Conservation (phyloP, 1,284 basidiomycete species). For the Sanghuangporus baumii region DNA sequence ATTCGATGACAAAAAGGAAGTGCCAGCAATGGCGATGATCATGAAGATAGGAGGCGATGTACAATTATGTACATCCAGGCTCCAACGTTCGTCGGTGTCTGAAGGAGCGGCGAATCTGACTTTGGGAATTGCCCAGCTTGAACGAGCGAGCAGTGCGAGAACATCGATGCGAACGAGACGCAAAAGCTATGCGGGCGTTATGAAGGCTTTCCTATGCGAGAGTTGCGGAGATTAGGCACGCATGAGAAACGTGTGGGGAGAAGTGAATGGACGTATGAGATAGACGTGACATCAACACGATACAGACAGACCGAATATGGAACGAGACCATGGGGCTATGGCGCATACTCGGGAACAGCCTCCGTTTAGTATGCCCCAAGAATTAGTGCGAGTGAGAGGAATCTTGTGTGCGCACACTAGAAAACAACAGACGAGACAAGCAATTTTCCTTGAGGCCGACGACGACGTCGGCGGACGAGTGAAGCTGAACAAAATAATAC, state of each 20-base stretch:
- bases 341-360: no score
- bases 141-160: neutral
- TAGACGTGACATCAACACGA: neutral
- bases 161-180: neutral
- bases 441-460: neutral
- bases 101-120: neutral
- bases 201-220: neutral
- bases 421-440: no score
- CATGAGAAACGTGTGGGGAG: neutral
- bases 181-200: neutral
- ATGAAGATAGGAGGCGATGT: neutral
- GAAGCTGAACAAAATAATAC: neutral
- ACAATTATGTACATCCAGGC: neutral
- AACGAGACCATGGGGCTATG: no score
- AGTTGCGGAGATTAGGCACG: slow-evolving; percentile 9
- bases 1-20: neutral
- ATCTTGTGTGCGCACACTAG: no score
- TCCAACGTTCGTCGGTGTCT: slow-evolving; percentile 14
- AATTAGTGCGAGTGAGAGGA: no score
- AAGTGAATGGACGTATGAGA: neutral
- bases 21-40: neutral
- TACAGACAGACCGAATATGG: no score
- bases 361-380: no score
- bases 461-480: neutral
- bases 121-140: neutral